phyloP scores from a whole-genome alignment of 352 stramenopile species.

The Phytophthora cryptogea region DNA sequence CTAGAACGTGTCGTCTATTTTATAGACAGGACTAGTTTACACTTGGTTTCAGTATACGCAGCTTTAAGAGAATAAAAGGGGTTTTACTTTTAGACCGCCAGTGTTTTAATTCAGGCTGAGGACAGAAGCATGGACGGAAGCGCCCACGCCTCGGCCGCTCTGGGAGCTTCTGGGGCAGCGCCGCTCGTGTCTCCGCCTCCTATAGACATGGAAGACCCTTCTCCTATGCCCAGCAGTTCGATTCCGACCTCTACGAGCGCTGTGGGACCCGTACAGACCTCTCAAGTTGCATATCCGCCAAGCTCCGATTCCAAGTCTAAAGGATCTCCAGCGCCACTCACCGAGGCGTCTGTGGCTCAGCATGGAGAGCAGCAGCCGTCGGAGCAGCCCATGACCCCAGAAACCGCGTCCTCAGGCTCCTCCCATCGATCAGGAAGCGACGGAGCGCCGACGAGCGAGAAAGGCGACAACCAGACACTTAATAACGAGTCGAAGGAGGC shows the following conservation, averaged over 20 bases:
- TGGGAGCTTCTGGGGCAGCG: constrained; percentile 2
- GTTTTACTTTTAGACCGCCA: neutral
- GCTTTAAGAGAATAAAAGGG: neutral
- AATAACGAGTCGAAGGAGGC: neutral
- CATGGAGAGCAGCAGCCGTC: neutral
- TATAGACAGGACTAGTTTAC: constrained; percentile 18
- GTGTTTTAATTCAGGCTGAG: constrained; percentile 4
- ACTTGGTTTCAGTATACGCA: neutral
- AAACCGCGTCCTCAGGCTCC: constrained; percentile 5
- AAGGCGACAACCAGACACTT: neutral
- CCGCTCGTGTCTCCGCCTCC: constrained; percentile 9
- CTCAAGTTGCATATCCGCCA: neutral
- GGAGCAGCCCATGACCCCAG: neutral
- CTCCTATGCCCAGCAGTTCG: neutral
- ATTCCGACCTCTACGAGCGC: neutral
- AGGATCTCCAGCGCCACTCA: constrained; percentile 1
- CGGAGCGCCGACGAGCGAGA: constrained; percentile 6
- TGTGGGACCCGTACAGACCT: neutral
- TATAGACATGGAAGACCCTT: neutral
- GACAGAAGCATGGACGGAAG: constrained; percentile 23
- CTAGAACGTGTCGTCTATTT: constrained; percentile 6
- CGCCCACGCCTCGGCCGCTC: constrained; percentile 1
- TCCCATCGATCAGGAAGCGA: constrained; percentile 14
- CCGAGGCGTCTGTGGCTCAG: neutral
- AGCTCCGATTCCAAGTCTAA: constrained; percentile 1